Evolutionary conservation across 495 filamentous ascomycete species (phyloP).

Genomic region (Barbatosphaeria neglecta): DNA sequence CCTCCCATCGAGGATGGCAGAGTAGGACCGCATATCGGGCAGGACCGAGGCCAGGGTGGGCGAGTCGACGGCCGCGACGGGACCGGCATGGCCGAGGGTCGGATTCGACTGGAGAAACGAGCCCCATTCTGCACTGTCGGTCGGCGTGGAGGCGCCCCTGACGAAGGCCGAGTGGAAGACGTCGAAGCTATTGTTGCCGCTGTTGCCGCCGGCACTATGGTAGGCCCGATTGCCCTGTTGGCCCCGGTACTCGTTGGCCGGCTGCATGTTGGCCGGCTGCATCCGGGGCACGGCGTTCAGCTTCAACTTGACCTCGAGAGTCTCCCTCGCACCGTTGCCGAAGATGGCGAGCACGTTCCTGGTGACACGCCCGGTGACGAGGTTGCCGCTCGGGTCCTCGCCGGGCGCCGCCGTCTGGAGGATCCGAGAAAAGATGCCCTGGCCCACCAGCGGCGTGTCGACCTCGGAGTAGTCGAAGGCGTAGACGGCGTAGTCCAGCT

Average conservation of each 20-base stretch:
- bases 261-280: constrained; percentile 53
- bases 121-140: constrained; percentile 39
- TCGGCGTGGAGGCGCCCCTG: constrained; percentile 17
- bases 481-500: constrained; percentile 91
- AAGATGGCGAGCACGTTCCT: constrained; percentile 76
- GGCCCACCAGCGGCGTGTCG: constrained; percentile 84
- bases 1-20: constrained; percentile 10
- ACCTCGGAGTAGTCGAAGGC: constrained; percentile 94
- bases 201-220: no score
- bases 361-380: constrained; percentile 84
- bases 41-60: constrained; percentile 16
- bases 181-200: no score
- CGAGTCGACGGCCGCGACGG: constrained; percentile 13
- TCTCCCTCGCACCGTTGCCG: constrained; percentile 73
- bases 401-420: constrained; percentile 46
- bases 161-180: constrained; percentile 9
- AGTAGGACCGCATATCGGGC: constrained; percentile 5
- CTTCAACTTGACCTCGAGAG: constrained; percentile 85
- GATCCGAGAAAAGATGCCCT: constrained; percentile 88
- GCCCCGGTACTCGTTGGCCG: constrained; percentile 41
- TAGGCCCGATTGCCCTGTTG: constrained; percentile 9
- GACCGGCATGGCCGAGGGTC: constrained; percentile 18
- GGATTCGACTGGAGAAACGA: constrained; percentile 33
- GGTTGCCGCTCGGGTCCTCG: constrained; percentile 45
- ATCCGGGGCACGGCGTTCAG: constrained; percentile 71